Percentiles rank a stretch among this genome's conserved stretches.
These are phyloP conservation scores for Tolypocladium ovalisporum DNA, from an alignment of 2,329 filamentous ascomycete species.

Conservation along the genomic window DNA sequence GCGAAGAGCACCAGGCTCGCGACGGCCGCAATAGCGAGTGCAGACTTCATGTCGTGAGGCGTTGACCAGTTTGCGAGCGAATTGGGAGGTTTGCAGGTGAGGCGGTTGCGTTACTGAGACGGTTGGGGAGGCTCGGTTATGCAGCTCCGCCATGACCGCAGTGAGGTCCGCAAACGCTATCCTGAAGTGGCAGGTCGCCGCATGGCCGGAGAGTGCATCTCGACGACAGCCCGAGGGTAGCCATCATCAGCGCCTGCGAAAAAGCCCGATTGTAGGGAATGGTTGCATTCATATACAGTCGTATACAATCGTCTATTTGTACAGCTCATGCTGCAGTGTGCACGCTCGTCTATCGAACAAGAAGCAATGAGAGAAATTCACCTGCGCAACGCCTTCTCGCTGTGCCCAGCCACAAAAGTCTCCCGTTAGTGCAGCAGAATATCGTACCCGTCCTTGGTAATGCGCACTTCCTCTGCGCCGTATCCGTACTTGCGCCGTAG, in stretches of 20 bases:
- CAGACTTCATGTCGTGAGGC: not conserved
- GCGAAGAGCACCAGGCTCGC: not conserved
- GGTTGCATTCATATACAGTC: not conserved
- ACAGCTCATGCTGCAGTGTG: not conserved
- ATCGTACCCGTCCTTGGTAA: constrained; percentile 59
- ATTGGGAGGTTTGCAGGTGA: not conserved
- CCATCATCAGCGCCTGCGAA: not conserved
- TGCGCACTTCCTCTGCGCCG: constrained; percentile 49
- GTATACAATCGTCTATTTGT: not conserved
- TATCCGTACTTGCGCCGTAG: constrained; percentile 62
- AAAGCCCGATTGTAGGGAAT: not conserved
- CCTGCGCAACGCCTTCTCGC: not conserved
- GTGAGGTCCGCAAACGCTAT: not conserved
- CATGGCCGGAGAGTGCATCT: not conserved
- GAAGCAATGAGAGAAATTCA: not conserved
- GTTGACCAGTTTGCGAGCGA: not conserved
- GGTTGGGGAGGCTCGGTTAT: not conserved
- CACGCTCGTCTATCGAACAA: not conserved
- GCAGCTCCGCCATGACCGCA: not conserved
- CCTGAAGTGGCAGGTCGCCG: not conserved
- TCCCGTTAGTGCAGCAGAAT: constrained; percentile 41
- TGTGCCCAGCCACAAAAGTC: not conserved
- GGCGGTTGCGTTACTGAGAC: not conserved
- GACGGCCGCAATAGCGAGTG: not conserved
- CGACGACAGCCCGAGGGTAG: not conserved